Conservation (phyloP, 1,284 basidiomycete species). For the Cryptococcus sp. region DNA sequence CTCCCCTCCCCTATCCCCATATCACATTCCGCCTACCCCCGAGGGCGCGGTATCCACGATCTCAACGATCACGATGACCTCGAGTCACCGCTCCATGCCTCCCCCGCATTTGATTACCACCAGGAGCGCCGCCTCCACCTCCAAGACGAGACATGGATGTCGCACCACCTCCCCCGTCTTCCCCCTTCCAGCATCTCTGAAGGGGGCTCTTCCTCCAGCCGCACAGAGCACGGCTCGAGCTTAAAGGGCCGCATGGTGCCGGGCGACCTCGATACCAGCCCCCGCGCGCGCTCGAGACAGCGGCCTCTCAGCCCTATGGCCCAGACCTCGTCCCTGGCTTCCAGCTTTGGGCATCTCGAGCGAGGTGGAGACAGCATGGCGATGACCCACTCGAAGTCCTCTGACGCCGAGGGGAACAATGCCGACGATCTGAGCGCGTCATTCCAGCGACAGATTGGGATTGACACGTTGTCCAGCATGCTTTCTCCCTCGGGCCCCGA, state of each 20-base stretch:
- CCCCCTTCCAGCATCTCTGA: slow-evolving; percentile 34
- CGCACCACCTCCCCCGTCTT: slow-evolving; percentile 43
- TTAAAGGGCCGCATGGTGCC: slow-evolving; percentile 4
- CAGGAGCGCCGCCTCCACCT: slow-evolving; percentile 45
- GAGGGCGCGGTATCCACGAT: neutral
- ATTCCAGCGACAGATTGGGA: slow-evolving; percentile 2
- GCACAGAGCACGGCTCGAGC: slow-evolving; percentile 4
- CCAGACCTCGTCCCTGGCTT: neutral
- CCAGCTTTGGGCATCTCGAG: slow-evolving; percentile 7
- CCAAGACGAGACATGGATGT: slow-evolving; percentile 48
- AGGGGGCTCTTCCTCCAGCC: slow-evolving; percentile 13
- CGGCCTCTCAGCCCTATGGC: neutral
- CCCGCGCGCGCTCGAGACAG: neutral
- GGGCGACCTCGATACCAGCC: slow-evolving; percentile 6
- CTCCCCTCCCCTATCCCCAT: slow-evolving; percentile 14
- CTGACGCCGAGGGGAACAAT: slow-evolving; percentile 2
- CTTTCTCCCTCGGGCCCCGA: slow-evolving; percentile 28
- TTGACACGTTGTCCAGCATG: slow-evolving; percentile 20
- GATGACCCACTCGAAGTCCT: neutral
- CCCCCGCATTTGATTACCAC: slow-evolving; percentile 50
- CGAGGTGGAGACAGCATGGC: slow-evolving; percentile 15
- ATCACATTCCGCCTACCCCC: neutral
- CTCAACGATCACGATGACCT: slow-evolving; percentile 14
- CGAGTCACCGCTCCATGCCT: slow-evolving; percentile 20
- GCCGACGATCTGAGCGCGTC: slow-evolving; percentile 2